Evolutionary conservation across 2,329 filamentous ascomycete species (phyloP).

Genomic region (Periconia macrospinosa): DNA sequence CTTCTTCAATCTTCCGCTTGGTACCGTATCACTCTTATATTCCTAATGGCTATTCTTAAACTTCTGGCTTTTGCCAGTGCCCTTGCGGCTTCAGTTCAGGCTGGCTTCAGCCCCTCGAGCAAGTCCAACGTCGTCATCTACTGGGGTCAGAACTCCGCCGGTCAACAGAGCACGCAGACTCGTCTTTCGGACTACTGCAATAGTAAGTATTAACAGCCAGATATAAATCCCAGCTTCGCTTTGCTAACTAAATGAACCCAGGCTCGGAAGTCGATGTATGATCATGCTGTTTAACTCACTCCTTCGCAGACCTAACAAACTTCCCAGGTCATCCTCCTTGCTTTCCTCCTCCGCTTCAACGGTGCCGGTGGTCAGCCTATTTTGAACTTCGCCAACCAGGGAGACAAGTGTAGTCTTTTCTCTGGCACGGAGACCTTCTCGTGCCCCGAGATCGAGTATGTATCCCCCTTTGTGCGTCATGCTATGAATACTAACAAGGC

Average conservation of each 20-base stretch:
- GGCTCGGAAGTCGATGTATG: constrained; percentile 50
- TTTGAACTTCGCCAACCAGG: constrained; percentile 67
- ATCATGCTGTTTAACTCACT: not conserved
- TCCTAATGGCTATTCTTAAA: constrained; percentile 7
- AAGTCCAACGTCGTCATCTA: constrained; percentile 63
- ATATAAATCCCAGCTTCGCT: constrained; percentile 7
- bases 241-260: constrained; percentile 57
- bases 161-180: constrained; percentile 13
- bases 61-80: not conserved
- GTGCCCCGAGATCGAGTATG: constrained; percentile 68
- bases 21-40: not conserved
- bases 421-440: constrained; percentile 59
- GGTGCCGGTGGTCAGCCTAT: constrained; percentile 53
- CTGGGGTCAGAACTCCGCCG: constrained; percentile 58
- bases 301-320: not conserved
- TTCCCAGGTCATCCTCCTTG: constrained; percentile 59
- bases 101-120: constrained; percentile 19
- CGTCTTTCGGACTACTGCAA: constrained; percentile 18
- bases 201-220: constrained; percentile 1
- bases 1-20: not conserved
- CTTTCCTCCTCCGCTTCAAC: constrained; percentile 63
- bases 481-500: not conserved
- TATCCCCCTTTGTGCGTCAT: not conserved
- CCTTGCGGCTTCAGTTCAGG: constrained; percentile 9
- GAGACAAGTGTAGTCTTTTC: constrained; percentile 64